Evolutionary conservation across 495 filamentous ascomycete species (phyloP), one percentile per base, ranked within the genome.

Genomic region (Penicillium lividum): DNA sequence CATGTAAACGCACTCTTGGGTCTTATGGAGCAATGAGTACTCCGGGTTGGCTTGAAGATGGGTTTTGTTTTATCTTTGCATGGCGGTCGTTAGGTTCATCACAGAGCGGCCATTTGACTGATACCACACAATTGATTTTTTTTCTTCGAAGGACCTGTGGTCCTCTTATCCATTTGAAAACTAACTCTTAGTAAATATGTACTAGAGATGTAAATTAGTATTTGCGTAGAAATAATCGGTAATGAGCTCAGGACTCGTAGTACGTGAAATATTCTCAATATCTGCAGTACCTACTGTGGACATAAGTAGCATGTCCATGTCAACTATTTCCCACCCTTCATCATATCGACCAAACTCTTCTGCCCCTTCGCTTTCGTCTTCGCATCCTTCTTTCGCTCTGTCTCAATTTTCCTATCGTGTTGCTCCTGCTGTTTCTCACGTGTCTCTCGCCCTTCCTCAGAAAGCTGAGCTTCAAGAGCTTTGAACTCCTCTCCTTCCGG

Each of bases 351-450:
- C 58, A 80, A 52, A 42, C 67, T 76, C 56, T 76, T 78, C 69
- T 80, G 75, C 8, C 64, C 69, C 65, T 75, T 78, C 57, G 61
- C 59, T 44, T 67, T 63, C 46, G 64, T 66, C 58, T 75, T 76
- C 11, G 64, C 63, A 43, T 76, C 80, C 69, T 82, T 82, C 60
- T 86, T 86, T 54, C 75, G 76, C 48, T 83, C 81, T 36, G 84
- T 83, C 60, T 78, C 82, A 56, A 79, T 58, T 72, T 89, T 92
- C 70, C 83, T 83, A 46, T 92, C 84, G 47, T 89, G 88, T 73
- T 90, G 87, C 33, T 87, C 88, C 70, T 87, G 83, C 51, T 90
- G 80, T 73, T 88, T 92, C 61, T 81, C 76, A 42, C 95, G 79
- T 71, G 93, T 90, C 16, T 76, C 76, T 6, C 69, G 72, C 10